Percentiles rank a stretch among this genome's conserved stretches.
Conservation (phyloP, 2,329 filamentous ascomycete genomes). For the Monilinia laxa region DNA sequence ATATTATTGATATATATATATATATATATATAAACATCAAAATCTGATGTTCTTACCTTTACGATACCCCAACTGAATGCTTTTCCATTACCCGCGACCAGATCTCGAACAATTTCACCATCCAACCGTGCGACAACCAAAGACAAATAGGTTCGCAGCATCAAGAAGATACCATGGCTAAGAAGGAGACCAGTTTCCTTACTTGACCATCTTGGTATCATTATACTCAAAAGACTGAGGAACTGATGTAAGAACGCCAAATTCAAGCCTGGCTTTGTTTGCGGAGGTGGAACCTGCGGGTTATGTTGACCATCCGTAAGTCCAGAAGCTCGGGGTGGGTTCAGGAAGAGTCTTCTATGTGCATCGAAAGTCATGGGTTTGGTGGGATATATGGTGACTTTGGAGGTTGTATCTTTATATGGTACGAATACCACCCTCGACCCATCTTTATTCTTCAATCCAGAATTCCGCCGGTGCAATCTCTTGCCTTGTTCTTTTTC, state of each 20-base stretch:
- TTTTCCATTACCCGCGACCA: conserved; percentile 92
- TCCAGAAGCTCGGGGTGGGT: conserved; percentile 80
- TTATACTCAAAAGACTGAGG: conserved; percentile 91
- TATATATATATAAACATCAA: neutral
- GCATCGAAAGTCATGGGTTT: conserved; percentile 95
- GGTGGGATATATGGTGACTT: conserved; percentile 86
- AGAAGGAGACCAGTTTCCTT: conserved; percentile 91
- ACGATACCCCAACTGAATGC: conserved; percentile 83
- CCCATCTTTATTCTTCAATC: conserved; percentile 89
- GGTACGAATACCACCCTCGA: conserved; percentile 94
- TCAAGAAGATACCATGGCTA: conserved; percentile 84
- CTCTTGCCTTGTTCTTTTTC: conserved; percentile 82
- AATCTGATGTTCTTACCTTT: conserved; percentile 55
- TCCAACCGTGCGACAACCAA: conserved; percentile 89
- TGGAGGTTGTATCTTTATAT: conserved; percentile 82
- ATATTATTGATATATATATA: neutral
- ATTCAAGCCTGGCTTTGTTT: conserved; percentile 92
- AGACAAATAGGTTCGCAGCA: conserved; percentile 91
- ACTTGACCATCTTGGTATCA: conserved; percentile 92
- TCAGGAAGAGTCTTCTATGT: conserved; percentile 87
- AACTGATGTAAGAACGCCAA: conserved; percentile 97
- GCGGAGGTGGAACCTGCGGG: conserved; percentile 73
- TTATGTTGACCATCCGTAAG: conserved; percentile 63
- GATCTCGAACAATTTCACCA: conserved; percentile 91
- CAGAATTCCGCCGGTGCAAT: conserved; percentile 87